Evolutionary conservation across 768 basidiomycete species (phyloP), one percentile per base, ranked within the genome.

Genomic region (Leccinum olivaceopallidum): DNA sequence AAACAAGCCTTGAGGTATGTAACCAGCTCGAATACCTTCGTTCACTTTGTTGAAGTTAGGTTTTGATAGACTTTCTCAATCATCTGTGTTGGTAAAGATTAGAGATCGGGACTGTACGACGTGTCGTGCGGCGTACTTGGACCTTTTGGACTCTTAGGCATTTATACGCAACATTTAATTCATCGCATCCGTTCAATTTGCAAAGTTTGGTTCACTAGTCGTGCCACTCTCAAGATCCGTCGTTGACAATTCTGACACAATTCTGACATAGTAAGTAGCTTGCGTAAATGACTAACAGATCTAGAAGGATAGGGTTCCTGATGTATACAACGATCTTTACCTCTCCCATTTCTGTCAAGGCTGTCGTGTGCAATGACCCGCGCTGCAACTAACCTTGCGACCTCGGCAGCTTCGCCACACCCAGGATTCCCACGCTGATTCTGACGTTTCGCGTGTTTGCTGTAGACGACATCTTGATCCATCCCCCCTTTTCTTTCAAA

Each of bases 81-180:
- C 68, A 4, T 68, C 72, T 2, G 73, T 81, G 26, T 61, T 89
- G 3, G 85, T 88, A 14, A 89, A 87, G 70, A 75, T 89, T n/a
- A 83, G 89, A 28, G 82, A 90, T 56, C 76, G 80, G 18, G 79
- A 85, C 58, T 79, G 83, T 14, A 80, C 80, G 12, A 76, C 79
- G 32, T 88, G 81, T 62, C 81, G 85, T 28, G 76, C 75, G 24
- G 88, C 86, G 3, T 69, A 73, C 53, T 53, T 87, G 30, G 76
- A 81, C 20, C 59, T 78, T 8, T 55, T 80, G 49, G 69, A 71
- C 13, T 60, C 62, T 13, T 77, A 60, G 65, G 26, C 18, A 9
- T 48, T 32, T 28, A 7, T 5, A 12, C 9, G 54, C 13, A 20
- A 42, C 28, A 34, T 16, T 48, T 6, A 5, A 32, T 59, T 10